Evolutionary conservation across 2,329 filamentous ascomycete species (phyloP), one percentile per base, ranked within the genome.

Genomic region (Aspergillus sergii): DNA sequence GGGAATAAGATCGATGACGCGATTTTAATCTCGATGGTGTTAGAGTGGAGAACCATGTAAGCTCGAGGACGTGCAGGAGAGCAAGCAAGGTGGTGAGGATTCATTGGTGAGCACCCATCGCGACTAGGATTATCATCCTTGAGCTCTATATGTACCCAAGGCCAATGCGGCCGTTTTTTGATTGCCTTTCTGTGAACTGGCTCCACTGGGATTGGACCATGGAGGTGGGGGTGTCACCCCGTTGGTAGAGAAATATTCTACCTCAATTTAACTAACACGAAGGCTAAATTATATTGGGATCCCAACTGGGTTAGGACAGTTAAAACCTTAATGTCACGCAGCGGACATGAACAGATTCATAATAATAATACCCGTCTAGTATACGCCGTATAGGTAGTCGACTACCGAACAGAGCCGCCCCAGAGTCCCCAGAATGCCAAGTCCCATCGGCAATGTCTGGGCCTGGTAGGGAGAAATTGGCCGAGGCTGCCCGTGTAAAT

Each of bases 21-120:
- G 72, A 76, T 76, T 72, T 72, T 66, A 69, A 72, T 71, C 69
- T 66, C 55, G 66, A 74, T 75, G 69, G 71, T 72, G 72, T 69
- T 64, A 68, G 60, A 65, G 61, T 64, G 66, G 62, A 58, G 62
- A 65, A 57, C 26, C 51, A 45, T 30, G 50, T 55, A 62, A 51
- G 57, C 55, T 55, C 32, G 16, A 36, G 14, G 39, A 11, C 2
- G 10, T 54, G 50, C 50, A 54, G 28, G 30, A 36, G 32, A 21
- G 2, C 6, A 54, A 10, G 28, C 19, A 36, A 36, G 32, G 28
- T 32, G 50, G 50, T 36, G 19, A 32, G 50, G n/a, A 23, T 23
- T 54, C 50, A 54, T 54, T 54, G 50, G 50, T 7, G 46, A 50
- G 26, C 26, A 28, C 26, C 26, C 5, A 28, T 21, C 21, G 6